Base-by-base conservation (phyloP, 768 basidiomycete genomes). In the Lyophyllum atratum region DNA sequence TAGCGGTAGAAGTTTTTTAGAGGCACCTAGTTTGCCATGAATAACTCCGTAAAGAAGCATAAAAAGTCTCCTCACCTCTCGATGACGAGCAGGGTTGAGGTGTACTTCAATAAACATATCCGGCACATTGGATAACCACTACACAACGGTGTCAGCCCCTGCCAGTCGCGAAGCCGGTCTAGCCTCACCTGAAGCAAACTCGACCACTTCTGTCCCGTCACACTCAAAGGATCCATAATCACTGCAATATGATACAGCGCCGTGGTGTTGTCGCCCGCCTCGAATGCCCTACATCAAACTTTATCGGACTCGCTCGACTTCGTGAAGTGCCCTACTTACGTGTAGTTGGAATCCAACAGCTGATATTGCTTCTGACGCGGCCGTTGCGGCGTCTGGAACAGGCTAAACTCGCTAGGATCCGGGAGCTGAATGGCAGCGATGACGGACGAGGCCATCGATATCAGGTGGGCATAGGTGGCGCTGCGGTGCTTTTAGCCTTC, bases 1-100 rank as follows among this genome's bases (percentile, higher is more conserved):
- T 88, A 93, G 7, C 91, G 88, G 69, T 97, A 98, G 77, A 98
- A 98, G 17, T 89, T 83, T 70, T 97, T 98, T 42, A 98, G 74
- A 0, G 95, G 94, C 25, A 97, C 76, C 91, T 97, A 59, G 29
- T 11, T 19, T 39, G 10, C 50, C 15, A n/a, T 33, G 3, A 24
- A 26, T 17, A 21, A 52, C 31, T n/a, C 6, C n/a, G 19, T 19
- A 24, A n/a, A 39, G 49, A 1, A 22, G 5, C 42, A 29, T 8
- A 11, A 43, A 14, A 17, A 14, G 15, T 9, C 17, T 21, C 63
- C 80, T 26, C 56, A 93, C 93, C 74, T 98, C 94, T 1, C 71
- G 68, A 58, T 88, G 80, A 25, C 69, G 73, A 0, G 78, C 72
- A 1, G 95, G 94, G 64, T 92, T 92, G 4, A 97, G 72, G 66